Conservation (phyloP, 352 stramenopile genomes). For the Globisporangium carolinianum region DNA sequence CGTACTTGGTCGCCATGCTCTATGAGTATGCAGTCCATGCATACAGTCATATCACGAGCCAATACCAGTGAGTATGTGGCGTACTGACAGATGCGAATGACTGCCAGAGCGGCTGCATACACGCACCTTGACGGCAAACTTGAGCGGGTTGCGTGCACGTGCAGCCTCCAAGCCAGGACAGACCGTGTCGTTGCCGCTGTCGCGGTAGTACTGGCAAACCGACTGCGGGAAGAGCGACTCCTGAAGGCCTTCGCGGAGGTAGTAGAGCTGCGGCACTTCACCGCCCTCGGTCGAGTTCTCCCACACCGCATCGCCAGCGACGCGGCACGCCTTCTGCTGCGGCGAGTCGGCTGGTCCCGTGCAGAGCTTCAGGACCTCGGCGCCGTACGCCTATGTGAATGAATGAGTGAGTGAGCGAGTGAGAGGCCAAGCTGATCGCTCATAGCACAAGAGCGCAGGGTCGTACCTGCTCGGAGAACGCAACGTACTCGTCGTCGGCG, state of each 20-base stretch:
- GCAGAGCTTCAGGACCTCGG: slow-evolving; percentile 66
- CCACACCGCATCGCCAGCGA: slow-evolving; percentile 68
- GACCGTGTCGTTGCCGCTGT: slow-evolving; percentile 52
- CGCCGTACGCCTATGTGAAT: slow-evolving; percentile 46
- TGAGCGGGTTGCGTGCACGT: slow-evolving; percentile 52
- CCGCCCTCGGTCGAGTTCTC: slow-evolving; percentile 76
- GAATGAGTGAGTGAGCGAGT: background rate
- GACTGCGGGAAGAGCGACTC: slow-evolving; percentile 63
- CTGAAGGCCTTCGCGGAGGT: slow-evolving; percentile 67
- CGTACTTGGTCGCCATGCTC: slow-evolving; percentile 75
- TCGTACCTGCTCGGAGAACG: slow-evolving; percentile 66
- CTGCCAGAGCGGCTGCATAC: background rate
- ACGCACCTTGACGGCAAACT: slow-evolving; percentile 56
- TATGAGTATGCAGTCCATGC: slow-evolving; percentile 7
- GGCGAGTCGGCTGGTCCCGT: slow-evolving; percentile 47
- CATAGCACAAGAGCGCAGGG: background rate
- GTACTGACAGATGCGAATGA: background rate
- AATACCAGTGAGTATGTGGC: background rate
- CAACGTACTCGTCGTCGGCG: slow-evolving; percentile 58
- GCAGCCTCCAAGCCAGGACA: slow-evolving; percentile 56
- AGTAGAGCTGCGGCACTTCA: slow-evolving; percentile 69
- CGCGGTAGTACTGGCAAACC: slow-evolving; percentile 64
- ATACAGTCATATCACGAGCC: background rate
- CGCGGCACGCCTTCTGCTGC: slow-evolving; percentile 63
- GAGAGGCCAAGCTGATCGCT: too few species aligned